Conservation (phyloP, 306 rosid genomes). For the Vigna angularis region DNA sequence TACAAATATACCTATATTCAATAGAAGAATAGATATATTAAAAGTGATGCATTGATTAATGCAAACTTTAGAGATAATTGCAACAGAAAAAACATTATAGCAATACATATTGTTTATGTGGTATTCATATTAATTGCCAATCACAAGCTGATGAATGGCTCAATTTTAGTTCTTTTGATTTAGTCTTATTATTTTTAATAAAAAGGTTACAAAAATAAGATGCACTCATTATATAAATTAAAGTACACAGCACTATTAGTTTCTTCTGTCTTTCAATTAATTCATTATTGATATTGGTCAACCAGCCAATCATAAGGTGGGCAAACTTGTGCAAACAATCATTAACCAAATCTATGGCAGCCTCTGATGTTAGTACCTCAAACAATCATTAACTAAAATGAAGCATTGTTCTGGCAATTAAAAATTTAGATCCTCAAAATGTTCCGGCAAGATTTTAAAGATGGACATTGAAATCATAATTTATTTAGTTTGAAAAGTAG, state of each 20-base stretch:
- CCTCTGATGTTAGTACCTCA: neutral
- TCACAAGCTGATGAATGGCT: neutral
- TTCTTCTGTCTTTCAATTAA: neutral
- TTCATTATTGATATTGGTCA: too few species aligned
- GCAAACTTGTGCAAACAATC: neutral
- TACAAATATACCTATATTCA: too few species aligned
- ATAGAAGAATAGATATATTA: too few species aligned
- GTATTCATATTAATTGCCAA: neutral
- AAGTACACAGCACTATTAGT: too few species aligned
- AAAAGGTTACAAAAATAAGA: too few species aligned
- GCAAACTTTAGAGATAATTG: neutral
- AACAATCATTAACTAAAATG: neutral
- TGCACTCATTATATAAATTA: too few species aligned
- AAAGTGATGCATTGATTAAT: too few species aligned
- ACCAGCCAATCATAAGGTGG: neutral
- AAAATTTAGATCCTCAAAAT: neutral
- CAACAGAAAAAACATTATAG: neutral
- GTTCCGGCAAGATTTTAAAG: neutral
- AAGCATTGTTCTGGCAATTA: neutral
- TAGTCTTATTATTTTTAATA: neutral
- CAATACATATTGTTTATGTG: neutral
- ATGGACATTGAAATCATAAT: neutral
- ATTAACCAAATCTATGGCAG: neutral
- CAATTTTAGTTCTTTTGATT: neutral
- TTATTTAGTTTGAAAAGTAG: neutral